These are phyloP conservation scores for Hortiboletus campestris DNA, from an alignment of 768 basidiomycete species.

Conservation along the genomic window DNA sequence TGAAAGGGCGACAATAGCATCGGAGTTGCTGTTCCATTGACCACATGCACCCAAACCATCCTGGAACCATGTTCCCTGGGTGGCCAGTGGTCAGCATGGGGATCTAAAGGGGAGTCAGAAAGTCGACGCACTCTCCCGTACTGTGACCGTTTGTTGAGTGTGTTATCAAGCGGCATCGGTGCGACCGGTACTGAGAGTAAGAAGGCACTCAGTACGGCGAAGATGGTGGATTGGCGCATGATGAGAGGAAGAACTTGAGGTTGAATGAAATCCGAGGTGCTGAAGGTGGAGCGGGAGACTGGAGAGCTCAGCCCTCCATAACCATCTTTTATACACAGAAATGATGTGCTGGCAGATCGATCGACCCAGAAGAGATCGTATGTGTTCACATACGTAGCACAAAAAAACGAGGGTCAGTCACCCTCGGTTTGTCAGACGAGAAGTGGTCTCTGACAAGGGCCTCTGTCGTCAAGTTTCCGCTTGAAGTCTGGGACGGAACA, in stretches of 20 bases:
- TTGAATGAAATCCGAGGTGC: background rate
- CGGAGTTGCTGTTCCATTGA: conserved; percentile 40
- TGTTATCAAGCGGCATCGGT: conserved; percentile 20
- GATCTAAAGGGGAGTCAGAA: background rate
- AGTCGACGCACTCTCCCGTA: conserved; percentile 48
- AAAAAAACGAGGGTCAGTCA: too few relatives aligned
- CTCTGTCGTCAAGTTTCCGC: conserved; percentile 2
- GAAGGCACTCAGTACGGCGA: conserved; percentile 41
- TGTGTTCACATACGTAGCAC: background rate
- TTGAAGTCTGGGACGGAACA: background rate
- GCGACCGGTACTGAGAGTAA: conserved; percentile 41
- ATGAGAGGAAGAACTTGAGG: background rate
- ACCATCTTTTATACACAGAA: conserved; percentile 21
- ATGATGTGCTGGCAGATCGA: conserved; percentile 5
- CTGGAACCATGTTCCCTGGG: conserved; percentile 63
- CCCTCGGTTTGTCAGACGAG: background rate
- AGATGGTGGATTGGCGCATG: conserved; percentile 21
- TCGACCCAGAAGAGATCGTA: conserved; percentile 9
- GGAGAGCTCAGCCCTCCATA: background rate
- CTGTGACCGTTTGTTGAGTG: conserved; percentile 49
- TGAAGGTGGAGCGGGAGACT: background rate
- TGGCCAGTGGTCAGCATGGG: conserved; percentile 2
- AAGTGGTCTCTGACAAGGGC: conserved; percentile 1
- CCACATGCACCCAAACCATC: conserved; percentile 66
- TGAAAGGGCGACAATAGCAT: conserved; percentile 61